Evolutionary conservation across 2,329 filamentous ascomycete genomes (phyloP), one percentile per base, ranked within the genome.

Genomic region (Fusarium mundagurra): DNA sequence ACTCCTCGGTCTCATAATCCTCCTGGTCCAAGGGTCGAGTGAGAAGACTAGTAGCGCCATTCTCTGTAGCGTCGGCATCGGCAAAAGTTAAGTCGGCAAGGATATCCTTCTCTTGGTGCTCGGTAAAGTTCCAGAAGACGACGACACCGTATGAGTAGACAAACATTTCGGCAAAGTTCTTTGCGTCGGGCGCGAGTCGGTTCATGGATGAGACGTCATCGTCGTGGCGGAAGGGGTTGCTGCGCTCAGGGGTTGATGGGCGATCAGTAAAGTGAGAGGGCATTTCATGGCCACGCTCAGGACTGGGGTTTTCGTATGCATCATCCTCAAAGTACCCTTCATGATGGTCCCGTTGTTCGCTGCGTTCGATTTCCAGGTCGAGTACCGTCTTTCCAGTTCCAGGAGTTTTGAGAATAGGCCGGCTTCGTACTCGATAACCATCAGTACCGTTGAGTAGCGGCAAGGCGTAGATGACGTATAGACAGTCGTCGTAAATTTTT

Each of bases 91-190:
- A 86, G 82, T 99, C 96, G 44, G 96, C 96, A 29, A 99, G 89
- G 53, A 98, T 94, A 78, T 98, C 95, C 83, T 98, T 98, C 82
- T 99, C 96, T 81, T 99, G 96, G 74, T 92, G 90, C 82, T 98
- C 95, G 17, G 94, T 96, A 78, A 99, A 98, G 82, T 99, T 99
- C 96, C 96, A 99, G 81, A 99, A 98, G 10, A 99, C 96, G 0
- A 96, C 96, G 2, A 99, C 96, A 27, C 96, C 96, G 80, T 99
- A 99, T 22, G 94, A 96, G 82, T 97, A 98, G 77, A 99, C 92
- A 81, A 98, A 98, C 90, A 98, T 94, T 84, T 99, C 96, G 47
- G 94, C 96, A 80, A 97, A 94, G 64, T 92, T 89, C 79, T 96
- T 92, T 41, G 92, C 90, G 79, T 94, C 91, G 11, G 93, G 89